Conservation (phyloP, 1,284 basidiomycete species). For the Rhodofomes roseus region DNA sequence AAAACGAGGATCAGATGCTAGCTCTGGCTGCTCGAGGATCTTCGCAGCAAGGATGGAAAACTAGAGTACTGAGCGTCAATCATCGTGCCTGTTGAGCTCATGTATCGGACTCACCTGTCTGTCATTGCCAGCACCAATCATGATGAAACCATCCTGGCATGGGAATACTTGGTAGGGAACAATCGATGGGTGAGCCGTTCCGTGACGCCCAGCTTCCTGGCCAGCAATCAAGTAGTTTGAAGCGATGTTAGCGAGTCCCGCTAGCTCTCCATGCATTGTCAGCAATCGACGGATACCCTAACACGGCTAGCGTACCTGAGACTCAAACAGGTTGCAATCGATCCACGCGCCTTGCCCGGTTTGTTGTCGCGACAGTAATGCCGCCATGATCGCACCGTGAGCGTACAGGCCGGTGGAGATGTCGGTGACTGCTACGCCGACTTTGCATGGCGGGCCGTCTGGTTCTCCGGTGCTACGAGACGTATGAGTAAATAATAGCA, state of each 20-base stretch:
- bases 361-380: slow-evolving; percentile 74
- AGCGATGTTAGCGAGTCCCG: slow-evolving; percentile 90
- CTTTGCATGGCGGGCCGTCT: slow-evolving; percentile 85
- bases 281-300: slow-evolving; percentile 11
- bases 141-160: slow-evolving; percentile 85
- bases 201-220: slow-evolving; percentile 83
- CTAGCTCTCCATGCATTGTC: slow-evolving; percentile 55
- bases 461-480: slow-evolving; percentile 81
- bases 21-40: slow-evolving; percentile 55
- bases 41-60: slow-evolving; percentile 64
- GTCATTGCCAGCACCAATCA: slow-evolving; percentile 94
- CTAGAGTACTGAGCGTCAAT: slow-evolving; percentile 33
- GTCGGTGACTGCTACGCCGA: slow-evolving; percentile 89
- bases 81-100: background rate
- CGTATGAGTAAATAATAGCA: background rate
- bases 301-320: slow-evolving; percentile 52
- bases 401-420: slow-evolving; percentile 92
- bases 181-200: slow-evolving; percentile 89
- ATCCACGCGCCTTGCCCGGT: slow-evolving; percentile 91
- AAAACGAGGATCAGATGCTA: slow-evolving; percentile 62
- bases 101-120: slow-evolving; percentile 57
- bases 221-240: slow-evolving; percentile 91
- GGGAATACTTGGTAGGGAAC: slow-evolving; percentile 92
- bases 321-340: slow-evolving; percentile 87
- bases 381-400: slow-evolving; percentile 91